phyloP scores from a whole-genome alignment of 345 rosid species.

The Nasturtium officinale region DNA sequence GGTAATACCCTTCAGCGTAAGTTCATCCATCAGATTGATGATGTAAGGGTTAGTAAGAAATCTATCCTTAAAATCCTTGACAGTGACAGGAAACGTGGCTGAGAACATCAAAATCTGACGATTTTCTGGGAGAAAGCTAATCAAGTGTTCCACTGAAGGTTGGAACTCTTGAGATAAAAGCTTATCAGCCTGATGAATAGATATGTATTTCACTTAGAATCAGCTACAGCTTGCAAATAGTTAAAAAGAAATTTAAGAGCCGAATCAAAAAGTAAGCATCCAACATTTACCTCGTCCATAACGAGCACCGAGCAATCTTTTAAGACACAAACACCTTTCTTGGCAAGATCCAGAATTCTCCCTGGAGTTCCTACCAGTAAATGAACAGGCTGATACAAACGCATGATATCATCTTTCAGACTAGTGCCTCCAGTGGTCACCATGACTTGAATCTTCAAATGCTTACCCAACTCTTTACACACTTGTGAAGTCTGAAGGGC shows the following conservation, averaged over 20 bases:
- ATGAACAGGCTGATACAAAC: slow-evolving; percentile 91
- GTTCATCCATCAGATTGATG: slow-evolving; percentile 95
- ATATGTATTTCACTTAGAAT: slow-evolving; percentile 36
- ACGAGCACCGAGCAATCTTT: slow-evolving; percentile 90
- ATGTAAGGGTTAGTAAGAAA: slow-evolving; percentile 73
- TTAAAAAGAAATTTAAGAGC: background rate
- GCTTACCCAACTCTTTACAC: slow-evolving; percentile 90
- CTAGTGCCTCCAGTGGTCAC: slow-evolving; percentile 96
- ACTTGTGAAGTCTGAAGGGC: slow-evolving; percentile 97
- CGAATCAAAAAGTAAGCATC: slow-evolving; percentile 1
- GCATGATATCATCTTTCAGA: slow-evolving; percentile 93
- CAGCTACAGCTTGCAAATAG: slow-evolving; percentile 2
- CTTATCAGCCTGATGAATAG: slow-evolving; percentile 76
- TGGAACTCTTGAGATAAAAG: slow-evolving; percentile 93
- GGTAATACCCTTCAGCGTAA: slow-evolving; percentile 89
- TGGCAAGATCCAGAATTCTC: slow-evolving; percentile 87
- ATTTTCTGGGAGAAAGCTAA: slow-evolving; percentile 67
- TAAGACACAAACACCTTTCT: slow-evolving; percentile 83
- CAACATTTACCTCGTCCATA: slow-evolving; percentile 76
- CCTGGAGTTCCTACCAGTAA: slow-evolving; percentile 94
- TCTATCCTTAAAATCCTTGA: slow-evolving; percentile 88
- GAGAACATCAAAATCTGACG: slow-evolving; percentile 94
- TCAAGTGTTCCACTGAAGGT: slow-evolving; percentile 85
- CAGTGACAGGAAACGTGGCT: slow-evolving; percentile 92
- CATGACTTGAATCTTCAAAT: slow-evolving; percentile 90